Evolutionary conservation across 73 alveolate species (phyloP).

Genomic region (Paramecium octaurelia): DNA sequence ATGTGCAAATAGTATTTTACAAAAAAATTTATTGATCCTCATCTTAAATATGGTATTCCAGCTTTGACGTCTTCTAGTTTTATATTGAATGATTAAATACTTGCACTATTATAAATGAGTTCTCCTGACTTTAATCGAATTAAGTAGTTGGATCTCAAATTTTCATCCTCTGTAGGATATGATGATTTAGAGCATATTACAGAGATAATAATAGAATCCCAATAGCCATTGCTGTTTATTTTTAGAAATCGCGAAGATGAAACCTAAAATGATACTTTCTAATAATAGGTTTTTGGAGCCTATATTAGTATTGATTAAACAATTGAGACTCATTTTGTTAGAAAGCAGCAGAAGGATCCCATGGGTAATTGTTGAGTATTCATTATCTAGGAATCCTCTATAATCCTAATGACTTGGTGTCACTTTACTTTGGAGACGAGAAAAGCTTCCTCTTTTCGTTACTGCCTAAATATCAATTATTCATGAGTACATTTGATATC

Average conservation of each 20-base stretch:
- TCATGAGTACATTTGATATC: conserved; percentile 29
- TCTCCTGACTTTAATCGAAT: conserved; percentile 32
- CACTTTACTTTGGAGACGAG: conserved; percentile 37
- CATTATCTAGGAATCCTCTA: not conserved
- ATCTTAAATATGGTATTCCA: not conserved
- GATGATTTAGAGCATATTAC: conserved; percentile 38
- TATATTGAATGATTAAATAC: conserved; percentile 3
- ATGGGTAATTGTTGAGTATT: not conserved
- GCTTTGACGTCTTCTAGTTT: not conserved
- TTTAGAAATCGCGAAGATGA: conserved; percentile 43
- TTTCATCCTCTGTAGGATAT: conserved; percentile 32
- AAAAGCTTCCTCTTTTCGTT: conserved; percentile 40
- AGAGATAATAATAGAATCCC: conserved; percentile 14
- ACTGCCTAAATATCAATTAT: conserved; percentile 16
- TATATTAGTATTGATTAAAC: conserved; percentile 27
- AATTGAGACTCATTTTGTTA: conserved; percentile 27
- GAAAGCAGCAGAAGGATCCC: conserved; percentile 37
- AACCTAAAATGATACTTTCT: conserved; percentile 12
- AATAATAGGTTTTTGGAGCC: conserved; percentile 25
- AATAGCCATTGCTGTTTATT: not conserved
- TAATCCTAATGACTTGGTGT: not conserved
- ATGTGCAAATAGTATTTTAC: conserved; percentile 41
- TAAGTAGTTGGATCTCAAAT: not conserved
- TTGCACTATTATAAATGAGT: conserved; percentile 30
- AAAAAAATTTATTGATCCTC: not conserved